Base-by-base conservation (phyloP, 2,329 filamentous ascomycete genomes). In the Juglanconis oblonga region DNA sequence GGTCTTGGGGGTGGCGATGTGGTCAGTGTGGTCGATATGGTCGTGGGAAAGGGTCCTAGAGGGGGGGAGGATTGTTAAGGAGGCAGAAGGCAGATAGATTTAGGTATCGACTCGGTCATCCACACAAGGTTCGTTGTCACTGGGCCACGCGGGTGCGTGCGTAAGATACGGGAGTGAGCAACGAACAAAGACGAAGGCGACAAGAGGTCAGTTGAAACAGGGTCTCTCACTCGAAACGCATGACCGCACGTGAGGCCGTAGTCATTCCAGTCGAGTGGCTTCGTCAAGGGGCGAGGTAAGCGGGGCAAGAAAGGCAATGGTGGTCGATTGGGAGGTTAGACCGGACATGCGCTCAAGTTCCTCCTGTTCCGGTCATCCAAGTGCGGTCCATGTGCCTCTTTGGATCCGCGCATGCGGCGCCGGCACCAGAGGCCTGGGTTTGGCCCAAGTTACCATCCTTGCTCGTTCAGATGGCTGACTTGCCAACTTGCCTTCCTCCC, bases 181-280 rank as follows among this genome's bases (percentile, higher is more conserved):
- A 48, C 24, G 45, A 42, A 57, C 33, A 50, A 29, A 51, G 45
- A 31, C 44, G 5, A 24, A 48, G 48, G 54, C 33, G 33, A 7
- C 2, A 29, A 31, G 11, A 33, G 45, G 24, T 31, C 17, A 35
- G 47, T 11, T 45, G 47, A 57, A 51, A 45, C 48, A 14, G 45
- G 52, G 47, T 49, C 47, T 14, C 38, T 52, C 48, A 51, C 38
- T 45, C 47, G 55, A 52, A 52, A 57, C 48, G 31, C 32, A 33
- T 33, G 33, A 50, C 44, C 45, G 17, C 44, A 50, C 33, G 9
- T 31, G 47, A 17, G 35, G 24, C 47, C 45, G 47, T 35, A 31
- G 35, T 35, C 40, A 32, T 42, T 13, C 6, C 10, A 17, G 24
- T 48, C 45, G 45, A 47, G 10, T 14, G n/a, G 5, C 7, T 5